Evolutionary conservation across 2,329 filamentous ascomycete genomes (phyloP).

Genomic region (Akanthomyces dipterigenus): DNA sequence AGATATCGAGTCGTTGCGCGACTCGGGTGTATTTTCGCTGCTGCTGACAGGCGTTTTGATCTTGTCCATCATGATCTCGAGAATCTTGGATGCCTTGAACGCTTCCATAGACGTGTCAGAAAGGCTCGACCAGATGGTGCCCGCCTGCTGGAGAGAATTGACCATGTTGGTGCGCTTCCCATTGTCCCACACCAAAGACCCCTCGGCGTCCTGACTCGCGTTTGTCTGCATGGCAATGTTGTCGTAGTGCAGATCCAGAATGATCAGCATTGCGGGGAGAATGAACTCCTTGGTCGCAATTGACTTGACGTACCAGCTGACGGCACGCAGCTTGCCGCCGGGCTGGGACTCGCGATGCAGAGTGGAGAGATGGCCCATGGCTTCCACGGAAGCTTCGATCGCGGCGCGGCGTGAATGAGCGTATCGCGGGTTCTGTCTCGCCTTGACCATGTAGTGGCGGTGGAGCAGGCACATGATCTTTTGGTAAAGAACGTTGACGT

Average conservation of each 20-base stretch:
- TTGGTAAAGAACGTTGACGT: conserved; percentile 76
- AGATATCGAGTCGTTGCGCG: conserved; percentile 12
- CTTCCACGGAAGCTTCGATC: conserved; percentile 78
- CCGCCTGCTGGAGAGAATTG: conserved; percentile 61
- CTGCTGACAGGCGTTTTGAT: conserved; percentile 37
- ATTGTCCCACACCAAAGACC: conserved; percentile 48
- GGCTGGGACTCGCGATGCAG: conserved; percentile 69
- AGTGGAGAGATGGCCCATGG: conserved; percentile 69
- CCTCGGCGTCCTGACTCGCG: conserved; percentile 33
- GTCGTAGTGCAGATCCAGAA: conserved; percentile 73
- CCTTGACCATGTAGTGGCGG: conserved; percentile 74
- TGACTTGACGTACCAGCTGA: conserved; percentile 73
- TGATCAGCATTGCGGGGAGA: conserved; percentile 76
- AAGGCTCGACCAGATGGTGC: conserved; percentile 72
- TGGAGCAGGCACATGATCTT: conserved; percentile 88
- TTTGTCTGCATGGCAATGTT: conserved; percentile 40
- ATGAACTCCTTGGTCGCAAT: conserved; percentile 81
- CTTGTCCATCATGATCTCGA: conserved; percentile 81
- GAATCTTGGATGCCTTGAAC: conserved; percentile 72
- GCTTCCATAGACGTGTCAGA: conserved; percentile 79
- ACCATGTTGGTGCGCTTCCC: conserved; percentile 70
- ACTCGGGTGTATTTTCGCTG: conserved; percentile 13
- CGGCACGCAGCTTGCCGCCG: conserved; percentile 62
- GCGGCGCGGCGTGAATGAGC: conserved; percentile 76
- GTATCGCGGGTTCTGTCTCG: conserved; percentile 73